These are phyloP conservation scores for Rhododendron ovatum DNA, from an alignment of 148 eudicot species.

Conservation along the genomic window DNA sequence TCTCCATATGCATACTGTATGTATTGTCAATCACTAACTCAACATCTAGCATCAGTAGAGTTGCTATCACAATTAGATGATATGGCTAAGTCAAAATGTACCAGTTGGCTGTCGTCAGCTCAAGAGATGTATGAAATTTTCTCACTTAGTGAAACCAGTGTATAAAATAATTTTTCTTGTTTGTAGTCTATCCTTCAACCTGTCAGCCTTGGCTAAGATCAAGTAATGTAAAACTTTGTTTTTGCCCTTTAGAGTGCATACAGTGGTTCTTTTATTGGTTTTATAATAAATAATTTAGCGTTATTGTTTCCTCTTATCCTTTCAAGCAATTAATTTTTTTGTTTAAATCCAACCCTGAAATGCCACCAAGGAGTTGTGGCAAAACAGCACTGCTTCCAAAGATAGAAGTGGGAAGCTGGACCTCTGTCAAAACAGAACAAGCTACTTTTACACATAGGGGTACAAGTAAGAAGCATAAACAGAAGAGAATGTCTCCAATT, in stretches of 20 bases:
- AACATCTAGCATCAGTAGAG: neutral
- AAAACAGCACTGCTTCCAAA: slow-evolving; percentile 38
- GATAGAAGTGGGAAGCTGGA: slow-evolving; percentile 64
- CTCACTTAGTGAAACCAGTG: neutral
- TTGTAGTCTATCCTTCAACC: neutral
- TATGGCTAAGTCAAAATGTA: neutral
- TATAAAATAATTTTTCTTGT: neutral
- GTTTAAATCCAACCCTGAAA: slow-evolving; percentile 26
- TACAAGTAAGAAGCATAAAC: slow-evolving; percentile 28
- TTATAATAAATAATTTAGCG: neutral
- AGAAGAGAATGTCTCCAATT: slow-evolving; percentile 30
- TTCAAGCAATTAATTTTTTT: neutral
- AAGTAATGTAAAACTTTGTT: neutral
- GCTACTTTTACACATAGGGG: slow-evolving; percentile 18
- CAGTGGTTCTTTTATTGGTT: neutral
- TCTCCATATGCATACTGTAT: neutral
- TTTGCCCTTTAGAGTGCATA: neutral
- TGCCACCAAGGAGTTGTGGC: slow-evolving; percentile 21
- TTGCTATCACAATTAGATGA: neutral
- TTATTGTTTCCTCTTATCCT: slow-evolving; percentile 3
- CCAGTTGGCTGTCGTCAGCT: neutral
- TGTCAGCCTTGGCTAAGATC: neutral
- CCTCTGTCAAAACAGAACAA: slow-evolving; percentile 52
- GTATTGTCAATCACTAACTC: neutral
- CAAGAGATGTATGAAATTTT: neutral